These are phyloP conservation scores for Leccinellum luteum DNA, from an alignment of 768 basidiomycete species.

Conservation along the genomic window DNA sequence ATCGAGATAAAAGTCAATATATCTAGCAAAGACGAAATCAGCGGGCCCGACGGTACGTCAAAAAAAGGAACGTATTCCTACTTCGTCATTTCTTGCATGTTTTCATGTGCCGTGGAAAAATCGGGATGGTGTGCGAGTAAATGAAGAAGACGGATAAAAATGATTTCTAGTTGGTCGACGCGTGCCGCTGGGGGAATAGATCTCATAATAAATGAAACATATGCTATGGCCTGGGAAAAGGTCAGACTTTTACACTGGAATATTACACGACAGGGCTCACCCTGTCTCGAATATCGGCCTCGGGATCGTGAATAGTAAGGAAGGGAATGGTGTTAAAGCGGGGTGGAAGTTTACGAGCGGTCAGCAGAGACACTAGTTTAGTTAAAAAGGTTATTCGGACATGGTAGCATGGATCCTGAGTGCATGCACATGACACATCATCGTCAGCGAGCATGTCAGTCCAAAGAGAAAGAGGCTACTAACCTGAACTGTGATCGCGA, in stretches of 20 bases:
- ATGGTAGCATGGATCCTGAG: constrained; percentile 83
- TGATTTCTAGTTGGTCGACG: constrained; percentile 71
- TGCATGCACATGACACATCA: background rate
- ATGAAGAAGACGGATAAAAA: constrained; percentile 84
- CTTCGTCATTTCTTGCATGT: constrained; percentile 78
- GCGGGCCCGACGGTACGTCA: background rate
- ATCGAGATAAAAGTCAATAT: constrained; percentile 85
- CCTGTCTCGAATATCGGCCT: constrained; percentile 67
- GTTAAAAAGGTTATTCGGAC: constrained; percentile 77
- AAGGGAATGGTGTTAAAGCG: constrained; percentile 85
- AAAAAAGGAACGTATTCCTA: constrained; percentile 35
- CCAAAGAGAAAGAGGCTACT: background rate
- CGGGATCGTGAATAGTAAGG: constrained; percentile 89
- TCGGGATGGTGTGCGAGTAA: constrained; percentile 95
- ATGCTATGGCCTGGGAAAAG: constrained; percentile 52
- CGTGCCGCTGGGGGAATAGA: constrained; percentile 50
- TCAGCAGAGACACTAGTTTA: constrained; percentile 69
- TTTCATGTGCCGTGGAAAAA: constrained; percentile 65
- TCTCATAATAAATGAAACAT: constrained; percentile 48
- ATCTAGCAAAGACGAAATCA: constrained; percentile 44
- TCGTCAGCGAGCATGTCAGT: background rate
- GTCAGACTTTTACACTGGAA: background rate
- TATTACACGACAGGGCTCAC: constrained; percentile 37
- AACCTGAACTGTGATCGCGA: constrained; percentile 80
- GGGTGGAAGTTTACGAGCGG: constrained; percentile 59